Base-by-base conservation (phyloP, 768 basidiomycete genomes). In the Suillus discolor region DNA sequence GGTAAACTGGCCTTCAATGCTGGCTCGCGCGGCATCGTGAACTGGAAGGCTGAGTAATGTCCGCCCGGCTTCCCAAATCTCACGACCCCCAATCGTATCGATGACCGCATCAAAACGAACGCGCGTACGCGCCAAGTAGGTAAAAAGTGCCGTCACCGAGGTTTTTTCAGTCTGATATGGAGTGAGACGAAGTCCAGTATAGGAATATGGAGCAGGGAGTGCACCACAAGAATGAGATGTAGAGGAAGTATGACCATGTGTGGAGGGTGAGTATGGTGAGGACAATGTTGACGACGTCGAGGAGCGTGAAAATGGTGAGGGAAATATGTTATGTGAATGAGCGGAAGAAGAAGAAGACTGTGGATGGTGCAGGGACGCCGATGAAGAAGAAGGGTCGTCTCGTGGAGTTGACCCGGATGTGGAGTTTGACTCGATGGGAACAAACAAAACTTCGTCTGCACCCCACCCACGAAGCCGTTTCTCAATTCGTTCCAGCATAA, bases 1-100 rank as follows among this genome's bases (percentile, higher is more conserved):
- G 53, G 92, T 93, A 74, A 95, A 94, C 74, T 93, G 89, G 4
- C 80, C 68, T 31, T 72, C 72, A 6, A 70, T 54, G 8, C 67
- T 73, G 55, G 73, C 68, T 75, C 81, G 61, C 45, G 71, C 70
- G 66, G 72, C 69, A 57, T 76, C 70, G 42, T 65, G 69, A 61
- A 71, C 71, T 63, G 69, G 72, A 62, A 65, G 75, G 78, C 75
- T 73, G 70, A 94, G 79, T 42, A 97, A 79, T 62, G 83, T 74
- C 69, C 87, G 86, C 3, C 89, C 85, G 5, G 88, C 90, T 68
- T 92, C 89, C 85, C 94, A 93, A 42, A 96, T 83, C 45, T 85
- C 87, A 71, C 85, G 84, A 18, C 95, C 93, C 4, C 95, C 95
- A 20, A 93, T 78, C 1, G 91, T 91, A 74, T 97, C 96, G 67